phyloP scores from a whole-genome alignment of 2,329 filamentous ascomycete genomes.

The Trichoderma sp. region DNA sequence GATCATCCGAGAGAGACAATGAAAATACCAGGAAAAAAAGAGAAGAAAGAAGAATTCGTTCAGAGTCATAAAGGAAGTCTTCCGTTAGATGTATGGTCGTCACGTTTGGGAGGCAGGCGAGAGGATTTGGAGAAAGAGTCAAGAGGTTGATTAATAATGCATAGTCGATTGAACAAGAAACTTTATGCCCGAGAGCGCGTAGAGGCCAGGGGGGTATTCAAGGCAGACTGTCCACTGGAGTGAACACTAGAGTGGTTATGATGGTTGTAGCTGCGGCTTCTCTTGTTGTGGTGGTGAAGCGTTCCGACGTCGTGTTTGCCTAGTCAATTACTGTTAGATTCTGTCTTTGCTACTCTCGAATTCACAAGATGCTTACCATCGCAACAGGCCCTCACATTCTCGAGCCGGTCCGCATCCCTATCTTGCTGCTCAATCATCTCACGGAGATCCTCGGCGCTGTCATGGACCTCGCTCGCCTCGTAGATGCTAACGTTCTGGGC shows the following conservation, averaged over 20 bases:
- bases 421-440: slow-evolving; percentile 79
- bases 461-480: slow-evolving; percentile 66
- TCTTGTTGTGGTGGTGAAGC: slow-evolving; percentile 52
- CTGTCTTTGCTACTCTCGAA: neutral
- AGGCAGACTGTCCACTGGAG: slow-evolving; percentile 38
- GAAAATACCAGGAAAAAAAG: neutral
- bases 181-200: slow-evolving; percentile 43
- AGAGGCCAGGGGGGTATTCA: slow-evolving; percentile 44
- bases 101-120: slow-evolving; percentile 8
- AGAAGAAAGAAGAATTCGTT: slow-evolving; percentile 27
- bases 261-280: slow-evolving; percentile 48
- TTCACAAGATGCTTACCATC: slow-evolving; percentile 69
- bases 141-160: slow-evolving; percentile 28
- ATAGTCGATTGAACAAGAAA: slow-evolving; percentile 26
- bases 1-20: slow-evolving; percentile 2
- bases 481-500: slow-evolving; percentile 56
- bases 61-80: slow-evolving; percentile 26
- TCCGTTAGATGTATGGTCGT: slow-evolving; percentile 24
- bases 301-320: slow-evolving; percentile 76
- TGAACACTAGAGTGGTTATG: slow-evolving; percentile 34
- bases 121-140: slow-evolving; percentile 4
- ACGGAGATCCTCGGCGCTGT: slow-evolving; percentile 82
- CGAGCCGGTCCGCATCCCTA: slow-evolving; percentile 75
- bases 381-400: slow-evolving; percentile 96
- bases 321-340: slow-evolving; percentile 39